Evolutionary conservation across 192 early-diverging fungal species (phyloP).

Genomic region (Coemansia erecta): DNA sequence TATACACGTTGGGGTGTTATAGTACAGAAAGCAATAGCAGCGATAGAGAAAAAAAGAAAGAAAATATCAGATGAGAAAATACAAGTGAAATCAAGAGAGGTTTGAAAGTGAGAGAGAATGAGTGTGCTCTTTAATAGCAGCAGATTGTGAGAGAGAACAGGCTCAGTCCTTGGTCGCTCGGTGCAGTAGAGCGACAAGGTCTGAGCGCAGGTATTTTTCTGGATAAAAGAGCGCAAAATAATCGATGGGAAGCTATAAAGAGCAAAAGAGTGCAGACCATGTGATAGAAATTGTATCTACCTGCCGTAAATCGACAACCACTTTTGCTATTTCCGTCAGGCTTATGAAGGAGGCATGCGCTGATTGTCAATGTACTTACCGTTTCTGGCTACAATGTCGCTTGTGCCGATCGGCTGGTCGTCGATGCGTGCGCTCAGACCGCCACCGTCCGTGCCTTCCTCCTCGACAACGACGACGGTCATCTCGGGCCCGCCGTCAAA

Average conservation of each 20-base stretch:
- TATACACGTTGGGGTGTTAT: neutral
- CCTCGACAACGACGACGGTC: conserved; percentile 25
- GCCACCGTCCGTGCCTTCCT: conserved; percentile 6
- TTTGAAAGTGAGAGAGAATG: neutral
- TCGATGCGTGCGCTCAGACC: conserved; percentile 20
- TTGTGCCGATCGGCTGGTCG: conserved; percentile 27
- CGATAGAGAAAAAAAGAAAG: neutral
- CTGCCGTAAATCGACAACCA: neutral
- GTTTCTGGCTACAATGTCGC: conserved; percentile 37
- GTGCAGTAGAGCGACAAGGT: too few species aligned
- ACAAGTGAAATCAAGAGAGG: conserved; percentile 1
- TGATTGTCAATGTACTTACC: conserved; percentile 25
- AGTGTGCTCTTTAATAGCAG: neutral
- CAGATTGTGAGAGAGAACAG: too few species aligned
- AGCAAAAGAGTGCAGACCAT: too few species aligned
- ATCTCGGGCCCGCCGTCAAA: conserved; percentile 10
- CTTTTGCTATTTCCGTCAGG: too few species aligned
- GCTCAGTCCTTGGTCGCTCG: too few species aligned
- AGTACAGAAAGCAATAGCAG: neutral
- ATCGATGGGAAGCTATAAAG: neutral
- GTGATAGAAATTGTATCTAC: neutral
- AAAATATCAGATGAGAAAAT: conserved; percentile 1
- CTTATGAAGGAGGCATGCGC: neutral
- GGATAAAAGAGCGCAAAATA: neutral
- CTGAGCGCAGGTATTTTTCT: neutral